These are phyloP conservation scores for Calonectria hongkongensis DNA, from an alignment of 2,329 filamentous ascomycete genomes.

Conservation along the genomic window DNA sequence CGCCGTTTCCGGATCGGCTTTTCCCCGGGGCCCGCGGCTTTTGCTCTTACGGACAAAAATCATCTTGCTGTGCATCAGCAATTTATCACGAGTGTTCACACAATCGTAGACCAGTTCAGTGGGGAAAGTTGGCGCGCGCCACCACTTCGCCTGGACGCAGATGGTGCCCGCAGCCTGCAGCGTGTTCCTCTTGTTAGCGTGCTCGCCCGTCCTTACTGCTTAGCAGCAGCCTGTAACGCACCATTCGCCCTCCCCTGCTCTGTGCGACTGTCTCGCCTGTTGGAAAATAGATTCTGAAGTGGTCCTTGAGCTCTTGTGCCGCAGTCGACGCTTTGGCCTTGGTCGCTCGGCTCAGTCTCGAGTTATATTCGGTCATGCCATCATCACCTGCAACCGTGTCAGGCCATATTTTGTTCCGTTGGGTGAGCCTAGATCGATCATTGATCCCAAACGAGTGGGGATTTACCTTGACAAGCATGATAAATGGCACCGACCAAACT, in stretches of 20 bases:
- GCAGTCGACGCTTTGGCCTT: conserved; percentile 48
- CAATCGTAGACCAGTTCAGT: conserved; percentile 83
- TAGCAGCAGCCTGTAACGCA: conserved; percentile 58
- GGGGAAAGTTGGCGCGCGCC: conserved; percentile 82
- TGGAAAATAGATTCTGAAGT: conserved; percentile 87
- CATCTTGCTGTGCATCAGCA: conserved; percentile 94
- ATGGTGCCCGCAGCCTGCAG: conserved; percentile 87
- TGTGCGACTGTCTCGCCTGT: conserved; percentile 79
- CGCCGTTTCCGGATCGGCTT: conserved; percentile 26
- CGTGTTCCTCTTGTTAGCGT: conserved; percentile 51
- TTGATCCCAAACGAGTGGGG: conserved; percentile 34
- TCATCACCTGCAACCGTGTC: conserved; percentile 54
- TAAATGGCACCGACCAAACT: conserved; percentile 77
- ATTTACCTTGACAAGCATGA: conserved; percentile 72
- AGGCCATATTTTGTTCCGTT: conserved; percentile 37
- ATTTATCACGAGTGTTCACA: conserved; percentile 79
- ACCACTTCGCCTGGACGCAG: conserved; percentile 85
- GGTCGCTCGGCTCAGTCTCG: conserved; percentile 58
- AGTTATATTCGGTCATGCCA: conserved; percentile 67
- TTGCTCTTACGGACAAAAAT: conserved; percentile 67
- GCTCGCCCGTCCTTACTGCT: conserved; percentile 41
- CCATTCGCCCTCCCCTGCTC: conserved; percentile 78
- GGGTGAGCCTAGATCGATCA: conserved; percentile 44
- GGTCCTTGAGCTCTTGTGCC: conserved; percentile 61
- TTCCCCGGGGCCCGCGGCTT: conserved; percentile 38